These are phyloP conservation scores for Aspergillus costaricaensis DNA, from an alignment of 2,329 filamentous ascomycete species.

Conservation along the genomic window DNA sequence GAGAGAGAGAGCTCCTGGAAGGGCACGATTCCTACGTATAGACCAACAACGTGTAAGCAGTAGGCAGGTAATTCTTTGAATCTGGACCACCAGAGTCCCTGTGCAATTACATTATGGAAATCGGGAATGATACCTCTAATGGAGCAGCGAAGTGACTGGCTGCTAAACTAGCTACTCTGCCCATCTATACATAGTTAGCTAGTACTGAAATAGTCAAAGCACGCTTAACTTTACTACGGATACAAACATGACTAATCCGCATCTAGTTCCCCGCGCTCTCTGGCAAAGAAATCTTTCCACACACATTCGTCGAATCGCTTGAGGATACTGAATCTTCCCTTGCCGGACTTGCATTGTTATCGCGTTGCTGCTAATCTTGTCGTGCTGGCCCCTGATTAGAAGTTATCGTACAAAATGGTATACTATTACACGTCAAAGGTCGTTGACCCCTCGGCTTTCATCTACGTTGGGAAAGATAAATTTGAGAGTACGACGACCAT, in stretches of 20 bases:
- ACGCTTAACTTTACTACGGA: neutral
- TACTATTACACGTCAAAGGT: constrained; percentile 91
- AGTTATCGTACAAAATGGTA: constrained; percentile 61
- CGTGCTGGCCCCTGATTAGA: neutral
- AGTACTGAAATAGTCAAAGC: neutral
- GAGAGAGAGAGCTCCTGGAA: neutral
- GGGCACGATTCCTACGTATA: too few species aligned
- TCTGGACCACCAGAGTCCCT: too few species aligned
- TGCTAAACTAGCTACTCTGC: neutral
- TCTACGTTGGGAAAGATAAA: constrained; percentile 99
- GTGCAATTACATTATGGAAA: too few species aligned
- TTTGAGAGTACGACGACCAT: constrained; percentile 75
- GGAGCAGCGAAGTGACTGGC: too few species aligned
- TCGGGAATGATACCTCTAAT: too few species aligned
- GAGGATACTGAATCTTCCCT: neutral
- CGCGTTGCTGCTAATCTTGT: neutral
- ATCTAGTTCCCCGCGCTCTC: neutral
- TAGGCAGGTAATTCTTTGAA: too few species aligned
- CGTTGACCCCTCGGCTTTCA: constrained; percentile 77
- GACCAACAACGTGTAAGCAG: too few species aligned
- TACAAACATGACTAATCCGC: neutral
- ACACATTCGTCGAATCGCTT: neutral
- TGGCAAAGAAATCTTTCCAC: neutral
- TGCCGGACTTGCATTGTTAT: neutral
- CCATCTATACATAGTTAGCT: neutral